Evolutionary conservation across 2,329 filamentous ascomycete species (phyloP), one percentile per base, ranked within the genome.

Genomic region (Cryphonectria japonica): DNA sequence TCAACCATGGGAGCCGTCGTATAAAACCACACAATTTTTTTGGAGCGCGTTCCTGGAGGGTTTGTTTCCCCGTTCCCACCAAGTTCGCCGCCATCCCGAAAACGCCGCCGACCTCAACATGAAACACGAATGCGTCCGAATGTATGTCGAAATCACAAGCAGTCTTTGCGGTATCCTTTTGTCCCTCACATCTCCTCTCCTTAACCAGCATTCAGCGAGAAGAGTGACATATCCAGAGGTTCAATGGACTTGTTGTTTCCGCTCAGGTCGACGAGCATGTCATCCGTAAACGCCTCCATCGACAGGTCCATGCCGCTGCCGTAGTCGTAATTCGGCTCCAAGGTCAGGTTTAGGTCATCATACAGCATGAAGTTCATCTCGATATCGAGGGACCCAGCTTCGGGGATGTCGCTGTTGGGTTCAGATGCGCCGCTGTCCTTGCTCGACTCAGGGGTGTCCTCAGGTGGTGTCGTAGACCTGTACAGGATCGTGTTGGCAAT

Each of bases 391-490:
- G 80, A 78, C 3, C 84, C 82, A 6, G 82, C 83, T 70, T 91
- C 89, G 2, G 87, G 85, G 26, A 90, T 86, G 74, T 91, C 89
- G 76, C 88, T 90, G 72, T 86, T 90, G 13, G 87, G 86, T 75
- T 91, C 88, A 57, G 88, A 89, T 11, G 82, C 78, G 4, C 86
- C 85, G 74, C 85, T 86, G 70, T 91, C 88, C 77, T 90, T 89
- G 78, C 83, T 87, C 2, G 88, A 91, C 74, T 90, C 89, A 0
- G 89, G 89, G 9, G 89, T 91, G 76, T 91, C 88, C 66, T 73
- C 71, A 72, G 89, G 88, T 0, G 88, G 88, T 34, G 88, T 88
- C 70, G 86, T 80, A 0, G 86, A 84, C 29, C 85, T 84, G 75
- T 88, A 89, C 11, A 86, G 80, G 68, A 79, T 83, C 77, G 86